Conservation (phyloP, 169 alveolate species). For the Plasmodium vinckei region DNA sequence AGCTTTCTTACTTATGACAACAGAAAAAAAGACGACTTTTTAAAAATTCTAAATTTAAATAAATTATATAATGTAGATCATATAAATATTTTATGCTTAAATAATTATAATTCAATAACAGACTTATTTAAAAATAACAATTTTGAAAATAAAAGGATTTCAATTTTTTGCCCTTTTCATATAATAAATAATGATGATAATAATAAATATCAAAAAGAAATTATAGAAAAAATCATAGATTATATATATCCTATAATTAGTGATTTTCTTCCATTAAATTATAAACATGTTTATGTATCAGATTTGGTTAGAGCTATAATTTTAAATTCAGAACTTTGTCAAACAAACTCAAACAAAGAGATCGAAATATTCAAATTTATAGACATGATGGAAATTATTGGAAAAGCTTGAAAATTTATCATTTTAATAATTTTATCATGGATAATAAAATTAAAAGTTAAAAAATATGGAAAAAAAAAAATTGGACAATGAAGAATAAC, state of each 20-base stretch:
- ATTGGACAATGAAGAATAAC: too few relatives aligned
- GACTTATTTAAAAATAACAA: slow-evolving; percentile 1
- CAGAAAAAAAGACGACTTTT: slow-evolving; percentile 3
- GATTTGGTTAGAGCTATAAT: slow-evolving; percentile 60
- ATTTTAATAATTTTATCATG: not conserved
- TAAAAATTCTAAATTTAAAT: slow-evolving; percentile 24
- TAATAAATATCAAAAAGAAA: not conserved
- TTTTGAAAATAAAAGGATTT: slow-evolving; percentile 20
- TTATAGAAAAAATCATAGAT: slow-evolving; percentile 10
- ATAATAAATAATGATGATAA: slow-evolving; percentile 16
- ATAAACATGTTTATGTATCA: slow-evolving; percentile 36
- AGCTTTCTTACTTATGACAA: slow-evolving; percentile 43
- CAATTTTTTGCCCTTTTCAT: slow-evolving; percentile 62
- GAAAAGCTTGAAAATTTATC: slow-evolving; percentile 9
- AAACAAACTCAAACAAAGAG: not conserved
- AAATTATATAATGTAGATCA: slow-evolving; percentile 35
- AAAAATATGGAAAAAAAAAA: too few relatives aligned
- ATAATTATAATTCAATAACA: slow-evolving; percentile 16
- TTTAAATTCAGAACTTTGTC: slow-evolving; percentile 62
- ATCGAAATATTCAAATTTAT: slow-evolving; percentile 41
- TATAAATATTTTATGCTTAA: slow-evolving; percentile 56
- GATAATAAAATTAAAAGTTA: not conserved
- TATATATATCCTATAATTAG: slow-evolving; percentile 31
- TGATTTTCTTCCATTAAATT: slow-evolving; percentile 56
- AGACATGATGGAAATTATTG: slow-evolving; percentile 70